Evolutionary conservation across 78 protist species (phyloP).

Genomic region (Dictyostelium firmibasis): DNA sequence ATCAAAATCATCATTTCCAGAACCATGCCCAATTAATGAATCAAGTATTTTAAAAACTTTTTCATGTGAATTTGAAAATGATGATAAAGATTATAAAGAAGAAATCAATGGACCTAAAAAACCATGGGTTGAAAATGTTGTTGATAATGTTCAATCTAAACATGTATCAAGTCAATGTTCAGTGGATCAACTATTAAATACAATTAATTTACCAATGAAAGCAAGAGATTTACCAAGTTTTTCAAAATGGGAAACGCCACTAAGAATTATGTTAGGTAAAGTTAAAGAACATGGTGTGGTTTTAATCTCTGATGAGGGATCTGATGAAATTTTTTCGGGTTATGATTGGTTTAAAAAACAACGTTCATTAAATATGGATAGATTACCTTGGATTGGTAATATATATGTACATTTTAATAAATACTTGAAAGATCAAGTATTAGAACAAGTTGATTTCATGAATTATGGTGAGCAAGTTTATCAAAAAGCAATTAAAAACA

Average conservation of each 20-base stretch:
- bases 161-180: background rate
- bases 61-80: background rate
- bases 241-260: slow-evolving; percentile 78
- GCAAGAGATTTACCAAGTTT: slow-evolving; percentile 10
- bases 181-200: background rate
- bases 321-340: slow-evolving; percentile 88
- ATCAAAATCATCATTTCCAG: background rate
- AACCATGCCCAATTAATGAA: background rate
- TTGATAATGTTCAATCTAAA: background rate
- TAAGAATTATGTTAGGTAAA: slow-evolving; percentile 83
- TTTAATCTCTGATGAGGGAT: slow-evolving; percentile 94
- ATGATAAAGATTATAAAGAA: background rate
- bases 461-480: background rate
- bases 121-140: background rate
- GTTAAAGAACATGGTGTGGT: slow-evolving; percentile 90
- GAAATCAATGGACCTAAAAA: background rate
- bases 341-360: background rate
- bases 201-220: background rate
- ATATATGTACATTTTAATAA: background rate
- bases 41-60: background rate
- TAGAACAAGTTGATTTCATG: background rate
- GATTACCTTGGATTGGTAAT: background rate
- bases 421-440: background rate
- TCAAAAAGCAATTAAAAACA: background rate
- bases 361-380: background rate